Evolutionary conservation across 2,329 filamentous ascomycete species (phyloP), one percentile per base, ranked within the genome.

Genomic region (Alternaria alternata): DNA sequence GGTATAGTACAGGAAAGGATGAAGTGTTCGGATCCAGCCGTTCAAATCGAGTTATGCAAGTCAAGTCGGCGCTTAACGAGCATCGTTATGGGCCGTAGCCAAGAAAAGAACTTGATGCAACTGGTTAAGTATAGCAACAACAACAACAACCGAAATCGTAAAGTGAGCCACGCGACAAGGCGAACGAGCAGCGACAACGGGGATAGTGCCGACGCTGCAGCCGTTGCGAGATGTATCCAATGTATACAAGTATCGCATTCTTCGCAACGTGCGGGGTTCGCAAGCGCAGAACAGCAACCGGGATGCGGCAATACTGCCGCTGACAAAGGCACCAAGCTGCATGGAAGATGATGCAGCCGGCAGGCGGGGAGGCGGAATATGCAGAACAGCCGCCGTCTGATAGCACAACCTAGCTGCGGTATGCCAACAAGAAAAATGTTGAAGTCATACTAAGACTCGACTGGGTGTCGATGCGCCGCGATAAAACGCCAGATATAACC

Each of bases 321-420:
- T 55, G 57, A 55, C 36, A 44, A 30, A 42, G 16, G 51, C 28
- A 43, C 51, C 34, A 30, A 36, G 46, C 42, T 41, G 30, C 38
- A 18, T 26, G 30, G 38, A 43, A 28, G 28, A 54, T 16, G 30
- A 51, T 51, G 43, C 44, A 59, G 51, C 38, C 57, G 57, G 57
- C 44, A 59, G 30, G 57, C 38, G 57, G 57, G 57, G 57, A 59
- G 39, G 57, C 57, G 57, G 32, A 49, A 36, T 42, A 42, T 55
- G 51, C 56, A 59, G 32, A 47, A 20, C 30, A 55, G 24, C 38
- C 39, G 43, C 48, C 43, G 51, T 55, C 28, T 51, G 41, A 49
- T 54, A 52, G 26, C 49, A 20, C 39, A 38, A 32, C 43, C 54
- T 22, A 46, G 32, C 34, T 32, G 43, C 51, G 47, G 43, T 54